These are phyloP conservation scores for Coniochaeta prunicola DNA, from an alignment of 2,329 filamentous ascomycete species.

Conservation along the genomic window DNA sequence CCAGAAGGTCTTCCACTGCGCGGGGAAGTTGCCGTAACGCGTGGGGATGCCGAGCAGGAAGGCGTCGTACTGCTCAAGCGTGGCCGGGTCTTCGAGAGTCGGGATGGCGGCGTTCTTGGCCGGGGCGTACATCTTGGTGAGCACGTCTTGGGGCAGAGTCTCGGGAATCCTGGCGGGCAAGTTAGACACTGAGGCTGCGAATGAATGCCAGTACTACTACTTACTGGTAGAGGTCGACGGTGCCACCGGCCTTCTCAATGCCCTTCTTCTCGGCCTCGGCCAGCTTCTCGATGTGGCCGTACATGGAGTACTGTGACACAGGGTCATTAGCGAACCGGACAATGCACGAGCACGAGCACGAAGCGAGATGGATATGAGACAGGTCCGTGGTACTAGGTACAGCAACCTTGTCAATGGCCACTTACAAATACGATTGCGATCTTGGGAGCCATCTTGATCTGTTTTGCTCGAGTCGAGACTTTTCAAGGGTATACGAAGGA, in stretches of 20 bases:
- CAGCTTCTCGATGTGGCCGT: constrained; percentile 79
- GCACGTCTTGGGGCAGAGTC: constrained; percentile 77
- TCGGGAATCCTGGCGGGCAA: constrained; percentile 56
- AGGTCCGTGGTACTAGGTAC: constrained; percentile 10
- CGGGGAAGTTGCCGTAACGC: constrained; percentile 93
- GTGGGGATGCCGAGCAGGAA: constrained; percentile 94
- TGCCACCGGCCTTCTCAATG: constrained; percentile 79
- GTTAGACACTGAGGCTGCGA: not conserved
- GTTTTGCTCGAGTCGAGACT: constrained; percentile 22
- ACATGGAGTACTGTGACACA: constrained; percentile 71
- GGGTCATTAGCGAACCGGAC: constrained; percentile 3
- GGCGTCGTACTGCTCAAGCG: constrained; percentile 71
- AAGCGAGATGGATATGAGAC: not conserved
- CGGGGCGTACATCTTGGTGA: constrained; percentile 86
- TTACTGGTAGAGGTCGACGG: constrained; percentile 75
- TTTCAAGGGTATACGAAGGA: constrained; percentile 11
- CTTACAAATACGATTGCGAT: constrained; percentile 84
- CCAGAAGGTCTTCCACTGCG: constrained; percentile 91
- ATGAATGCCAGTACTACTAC: constrained; percentile 15
- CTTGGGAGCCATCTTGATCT: constrained; percentile 72
- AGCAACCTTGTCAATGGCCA: constrained; percentile 15
- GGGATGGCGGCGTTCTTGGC: constrained; percentile 63
- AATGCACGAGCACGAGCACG: not conserved
- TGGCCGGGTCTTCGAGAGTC: constrained; percentile 47
- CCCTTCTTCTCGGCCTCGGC: constrained; percentile 88